phyloP scores from a whole-genome alignment of 129 eudicot species.

The Logfia minima region DNA sequence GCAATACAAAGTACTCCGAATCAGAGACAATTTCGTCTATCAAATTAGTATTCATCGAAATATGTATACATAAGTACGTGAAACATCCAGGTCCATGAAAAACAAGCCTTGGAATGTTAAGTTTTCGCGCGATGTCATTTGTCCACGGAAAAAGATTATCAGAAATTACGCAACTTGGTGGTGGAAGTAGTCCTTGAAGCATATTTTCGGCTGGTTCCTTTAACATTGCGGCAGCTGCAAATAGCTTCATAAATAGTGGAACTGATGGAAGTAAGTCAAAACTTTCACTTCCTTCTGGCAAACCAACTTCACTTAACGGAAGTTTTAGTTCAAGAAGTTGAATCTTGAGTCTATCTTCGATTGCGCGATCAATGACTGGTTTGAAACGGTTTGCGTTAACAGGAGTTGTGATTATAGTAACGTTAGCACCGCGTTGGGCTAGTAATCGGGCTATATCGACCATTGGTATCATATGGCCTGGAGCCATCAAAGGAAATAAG shows the following conservation, averaged over 20 bases:
- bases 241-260: neutral
- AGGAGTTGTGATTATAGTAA: conserved; percentile 45
- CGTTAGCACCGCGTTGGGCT: conserved; percentile 32
- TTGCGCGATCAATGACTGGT: conserved; percentile 26
- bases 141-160: conserved; percentile 41
- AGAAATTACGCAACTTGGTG: conserved; percentile 40
- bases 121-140: conserved; percentile 26
- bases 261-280: conserved; percentile 32
- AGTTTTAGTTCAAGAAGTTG: conserved; percentile 28
- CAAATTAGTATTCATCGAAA: neutral
- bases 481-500: conserved; percentile 39
- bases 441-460: conserved; percentile 44
- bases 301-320: conserved; percentile 37
- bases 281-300: conserved; percentile 40
- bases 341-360: conserved; percentile 27
- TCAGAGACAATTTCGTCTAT: conserved; percentile 16
- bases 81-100: conserved; percentile 58
- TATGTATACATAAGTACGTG: conserved; percentile 35
- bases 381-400: conserved; percentile 35
- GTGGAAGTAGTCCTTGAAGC: neutral
- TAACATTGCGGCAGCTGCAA: conserved; percentile 33
- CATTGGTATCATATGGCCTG: conserved; percentile 43
- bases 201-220: conserved; percentile 18
- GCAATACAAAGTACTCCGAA: conserved; percentile 39
- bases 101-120: conserved; percentile 48